These are phyloP conservation scores for Annulohypoxylon maeteangense DNA, from an alignment of 495 filamentous ascomycete species.

Conservation along the genomic window DNA sequence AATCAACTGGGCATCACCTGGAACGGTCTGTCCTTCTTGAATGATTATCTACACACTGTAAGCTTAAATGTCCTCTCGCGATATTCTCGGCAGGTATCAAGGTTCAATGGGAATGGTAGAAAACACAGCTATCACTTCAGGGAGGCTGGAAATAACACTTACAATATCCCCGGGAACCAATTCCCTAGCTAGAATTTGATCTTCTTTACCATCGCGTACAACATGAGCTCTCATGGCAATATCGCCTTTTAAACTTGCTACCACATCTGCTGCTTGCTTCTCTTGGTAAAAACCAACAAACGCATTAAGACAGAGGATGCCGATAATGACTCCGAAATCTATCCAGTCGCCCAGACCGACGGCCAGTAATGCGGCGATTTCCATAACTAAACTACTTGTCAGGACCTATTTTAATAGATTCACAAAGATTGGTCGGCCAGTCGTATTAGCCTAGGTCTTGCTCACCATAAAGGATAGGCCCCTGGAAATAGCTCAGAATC, in stretches of 20 bases:
- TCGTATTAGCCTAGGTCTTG: constrained; percentile 9
- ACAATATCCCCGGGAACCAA: constrained; percentile 85
- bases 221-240: constrained; percentile 83
- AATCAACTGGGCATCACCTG: constrained; percentile 79
- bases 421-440: not conserved
- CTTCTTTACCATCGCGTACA: constrained; percentile 75
- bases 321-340: constrained; percentile 85
- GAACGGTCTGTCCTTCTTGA: constrained; percentile 80
- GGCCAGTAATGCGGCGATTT: constrained; percentile 81
- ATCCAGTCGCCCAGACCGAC: constrained; percentile 85
- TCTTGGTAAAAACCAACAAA: constrained; percentile 87
- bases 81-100: too few relatives aligned
- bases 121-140: not conserved
- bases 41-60: constrained; percentile 59
- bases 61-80: not conserved
- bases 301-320: constrained; percentile 83
- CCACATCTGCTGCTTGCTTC: constrained; percentile 86
- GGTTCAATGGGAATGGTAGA: not conserved
- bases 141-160: constrained; percentile 58
- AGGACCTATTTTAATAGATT: constrained; percentile 19
- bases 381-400: constrained; percentile 71
- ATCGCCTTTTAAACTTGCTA: constrained; percentile 82
- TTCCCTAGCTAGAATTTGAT: constrained; percentile 80
- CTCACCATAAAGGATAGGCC: constrained; percentile 86
- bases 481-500: constrained; percentile 82